These are phyloP conservation scores for Tricholoma flavovirens DNA, from an alignment of 768 basidiomycete genomes.

Conservation along the genomic window DNA sequence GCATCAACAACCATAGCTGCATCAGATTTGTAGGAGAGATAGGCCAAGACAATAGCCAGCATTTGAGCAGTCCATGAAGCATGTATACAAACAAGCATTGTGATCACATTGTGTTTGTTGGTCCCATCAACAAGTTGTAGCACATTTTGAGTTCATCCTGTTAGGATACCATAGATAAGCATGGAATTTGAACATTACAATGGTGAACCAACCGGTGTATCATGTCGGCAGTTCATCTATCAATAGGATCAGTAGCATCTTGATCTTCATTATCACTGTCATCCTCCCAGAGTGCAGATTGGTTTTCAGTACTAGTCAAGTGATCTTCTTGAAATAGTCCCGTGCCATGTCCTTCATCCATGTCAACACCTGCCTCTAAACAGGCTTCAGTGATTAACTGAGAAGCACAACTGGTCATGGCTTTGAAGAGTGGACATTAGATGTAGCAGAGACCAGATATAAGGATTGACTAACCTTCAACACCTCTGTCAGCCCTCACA, in stretches of 20 bases:
- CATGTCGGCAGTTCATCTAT: background rate
- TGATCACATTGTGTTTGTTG: background rate
- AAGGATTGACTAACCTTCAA: background rate
- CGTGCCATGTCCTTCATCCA: background rate
- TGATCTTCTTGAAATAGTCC: background rate
- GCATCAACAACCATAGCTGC: background rate
- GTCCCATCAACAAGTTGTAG: background rate
- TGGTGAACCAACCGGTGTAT: background rate
- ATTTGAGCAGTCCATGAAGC: background rate
- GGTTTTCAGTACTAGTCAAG: background rate
- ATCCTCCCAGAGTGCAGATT: background rate
- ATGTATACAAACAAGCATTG: background rate
- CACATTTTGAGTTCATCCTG: background rate
- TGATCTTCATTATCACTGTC: background rate
- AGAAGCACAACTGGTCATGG: background rate
- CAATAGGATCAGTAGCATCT: background rate
- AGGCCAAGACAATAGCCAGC: background rate
- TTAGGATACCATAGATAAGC: background rate
- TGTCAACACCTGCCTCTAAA: background rate
- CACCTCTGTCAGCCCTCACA: background rate
- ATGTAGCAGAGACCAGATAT: background rate
- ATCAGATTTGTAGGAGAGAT: background rate
- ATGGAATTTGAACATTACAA: background rate
- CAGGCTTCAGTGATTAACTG: background rate
- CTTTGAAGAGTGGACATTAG: background rate